Conservation (phyloP, 345 rosid genomes). For the Viola odorata region DNA sequence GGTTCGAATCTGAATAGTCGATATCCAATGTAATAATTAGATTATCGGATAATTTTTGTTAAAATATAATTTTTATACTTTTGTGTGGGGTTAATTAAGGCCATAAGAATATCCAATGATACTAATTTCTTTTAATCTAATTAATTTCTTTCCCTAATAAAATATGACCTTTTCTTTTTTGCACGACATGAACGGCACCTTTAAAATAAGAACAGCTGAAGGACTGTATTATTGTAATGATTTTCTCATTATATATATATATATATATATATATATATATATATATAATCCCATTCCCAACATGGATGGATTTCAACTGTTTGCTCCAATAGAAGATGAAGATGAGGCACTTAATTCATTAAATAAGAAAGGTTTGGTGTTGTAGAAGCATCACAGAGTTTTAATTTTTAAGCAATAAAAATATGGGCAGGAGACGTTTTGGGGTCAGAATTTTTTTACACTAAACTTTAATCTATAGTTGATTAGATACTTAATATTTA, state of each 20-base stretch:
- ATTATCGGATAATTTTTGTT: too few relatives aligned
- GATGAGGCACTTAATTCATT: slow-evolving; percentile 10
- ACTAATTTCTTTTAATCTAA: slow-evolving; percentile 2
- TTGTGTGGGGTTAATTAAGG: too few relatives aligned
- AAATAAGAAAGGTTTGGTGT: slow-evolving; percentile 28
- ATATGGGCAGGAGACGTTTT: too few relatives aligned
- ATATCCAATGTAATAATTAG: too few relatives aligned
- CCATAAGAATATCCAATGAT: too few relatives aligned
- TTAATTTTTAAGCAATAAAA: slow-evolving; percentile 17
- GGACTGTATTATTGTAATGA: slow-evolving; percentile 13
- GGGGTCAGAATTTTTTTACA: too few relatives aligned
- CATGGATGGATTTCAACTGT: slow-evolving; percentile 24
- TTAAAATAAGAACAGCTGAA: slow-evolving; percentile 9
- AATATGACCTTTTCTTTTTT: not conserved
- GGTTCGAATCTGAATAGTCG: too few relatives aligned
- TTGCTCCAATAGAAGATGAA: slow-evolving; percentile 21
- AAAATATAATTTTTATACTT: too few relatives aligned
- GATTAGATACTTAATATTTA: too few relatives aligned
- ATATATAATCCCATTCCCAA: too few relatives aligned
- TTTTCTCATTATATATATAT: slow-evolving; percentile 13
- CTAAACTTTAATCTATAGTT: too few relatives aligned
- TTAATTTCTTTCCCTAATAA: slow-evolving; percentile 3
- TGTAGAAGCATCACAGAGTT: slow-evolving; percentile 19
- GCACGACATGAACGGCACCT: slow-evolving; percentile 13
- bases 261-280: too few relatives aligned